phyloP scores from a whole-genome alignment of 2,329 filamentous ascomycete genomes.

The Fusarium udum region DNA sequence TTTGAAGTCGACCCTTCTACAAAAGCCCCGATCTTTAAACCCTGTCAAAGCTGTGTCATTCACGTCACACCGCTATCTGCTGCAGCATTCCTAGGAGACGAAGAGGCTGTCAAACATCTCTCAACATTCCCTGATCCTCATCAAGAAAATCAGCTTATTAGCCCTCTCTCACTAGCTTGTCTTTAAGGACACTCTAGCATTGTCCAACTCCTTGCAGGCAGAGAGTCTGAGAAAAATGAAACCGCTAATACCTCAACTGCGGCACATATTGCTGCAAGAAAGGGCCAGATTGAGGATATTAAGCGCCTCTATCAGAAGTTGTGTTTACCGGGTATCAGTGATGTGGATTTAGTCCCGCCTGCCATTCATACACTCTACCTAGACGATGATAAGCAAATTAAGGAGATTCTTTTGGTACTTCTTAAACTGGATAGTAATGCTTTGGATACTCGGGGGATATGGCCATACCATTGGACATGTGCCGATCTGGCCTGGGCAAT shows the following conservation, averaged over 20 bases:
- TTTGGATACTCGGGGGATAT: not conserved
- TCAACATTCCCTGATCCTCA: not conserved
- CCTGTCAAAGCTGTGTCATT: not conserved
- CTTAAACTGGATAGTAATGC: not conserved
- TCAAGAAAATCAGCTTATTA: not conserved
- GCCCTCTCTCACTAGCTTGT: not conserved
- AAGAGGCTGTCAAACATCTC: too few species aligned
- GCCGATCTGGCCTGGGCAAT: too few species aligned
- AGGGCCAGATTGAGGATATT: not conserved
- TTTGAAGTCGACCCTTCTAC: too few species aligned
- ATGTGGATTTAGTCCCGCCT: not conserved
- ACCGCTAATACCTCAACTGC: not conserved
- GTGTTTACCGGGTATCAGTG: not conserved
- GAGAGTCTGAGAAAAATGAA: not conserved
- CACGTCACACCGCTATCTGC: not conserved
- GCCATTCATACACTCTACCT: not conserved
- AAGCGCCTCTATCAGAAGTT: not conserved
- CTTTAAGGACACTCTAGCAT: not conserved
- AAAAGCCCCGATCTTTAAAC: too few species aligned
- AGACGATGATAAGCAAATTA: not conserved
- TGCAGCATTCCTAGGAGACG: not conserved
- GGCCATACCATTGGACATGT: too few species aligned
- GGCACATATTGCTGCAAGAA: not conserved
- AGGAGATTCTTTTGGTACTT: not conserved
- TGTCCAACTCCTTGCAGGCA: not conserved